Conservation (phyloP, 2,329 filamentous ascomycete species). For the Emericellopsis atlantica region DNA sequence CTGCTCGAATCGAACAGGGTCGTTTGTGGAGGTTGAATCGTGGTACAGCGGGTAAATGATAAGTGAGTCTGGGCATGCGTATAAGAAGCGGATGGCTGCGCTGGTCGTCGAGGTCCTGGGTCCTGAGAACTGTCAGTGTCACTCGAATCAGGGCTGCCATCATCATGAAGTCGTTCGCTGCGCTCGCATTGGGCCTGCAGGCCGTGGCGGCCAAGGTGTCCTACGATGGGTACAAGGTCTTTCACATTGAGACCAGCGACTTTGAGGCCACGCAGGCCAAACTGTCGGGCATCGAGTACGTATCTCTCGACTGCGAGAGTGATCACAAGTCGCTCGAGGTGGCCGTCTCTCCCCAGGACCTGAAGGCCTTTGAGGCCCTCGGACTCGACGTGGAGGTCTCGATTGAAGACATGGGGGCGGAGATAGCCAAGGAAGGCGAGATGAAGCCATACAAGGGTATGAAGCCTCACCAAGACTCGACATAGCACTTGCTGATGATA, state of each 20-base stretch:
- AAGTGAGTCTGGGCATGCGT: too few species aligned
- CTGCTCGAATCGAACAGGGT: too few species aligned
- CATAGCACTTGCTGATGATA: not conserved
- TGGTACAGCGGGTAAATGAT: too few species aligned
- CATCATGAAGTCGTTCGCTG: constrained; percentile 3
- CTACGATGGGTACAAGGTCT: constrained; percentile 13
- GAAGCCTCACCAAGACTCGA: not conserved
- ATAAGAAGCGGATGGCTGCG: too few species aligned
- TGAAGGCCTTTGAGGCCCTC: constrained; percentile 9
- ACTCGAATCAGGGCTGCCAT: not conserved
- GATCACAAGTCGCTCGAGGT: constrained; percentile 10
- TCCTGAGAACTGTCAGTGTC: too few species aligned
- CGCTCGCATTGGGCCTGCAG: constrained; percentile 1
- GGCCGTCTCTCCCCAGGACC: constrained; percentile 10
- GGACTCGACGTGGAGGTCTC: constrained; percentile 9
- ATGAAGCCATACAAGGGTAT: constrained; percentile 6
- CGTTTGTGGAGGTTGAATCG: too few species aligned
- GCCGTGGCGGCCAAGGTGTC: constrained; percentile 6
- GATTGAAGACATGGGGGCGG: constrained; percentile 11
- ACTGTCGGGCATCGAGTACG: constrained; percentile 8
- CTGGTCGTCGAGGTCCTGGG: too few species aligned
- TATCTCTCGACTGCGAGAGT: constrained; percentile 12
- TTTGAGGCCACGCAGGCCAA: constrained; percentile 6
- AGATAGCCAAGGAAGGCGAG: constrained; percentile 10
- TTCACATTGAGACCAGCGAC: constrained; percentile 9